Conservation (phyloP, 768 basidiomycete species). For the Boletus sp. region DNA sequence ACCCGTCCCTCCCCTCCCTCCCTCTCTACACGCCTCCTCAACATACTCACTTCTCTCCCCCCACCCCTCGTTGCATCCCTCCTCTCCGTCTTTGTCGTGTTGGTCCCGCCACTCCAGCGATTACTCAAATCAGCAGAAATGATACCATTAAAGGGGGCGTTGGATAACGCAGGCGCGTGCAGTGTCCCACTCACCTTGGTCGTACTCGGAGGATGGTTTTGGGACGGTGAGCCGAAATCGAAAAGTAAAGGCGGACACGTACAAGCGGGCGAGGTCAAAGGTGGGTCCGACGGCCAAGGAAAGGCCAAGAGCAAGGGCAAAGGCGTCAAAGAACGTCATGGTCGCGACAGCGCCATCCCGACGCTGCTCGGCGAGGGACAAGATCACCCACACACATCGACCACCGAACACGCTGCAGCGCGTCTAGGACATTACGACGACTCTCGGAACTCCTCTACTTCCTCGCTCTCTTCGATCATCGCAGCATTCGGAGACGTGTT, state of each 20-base stretch:
- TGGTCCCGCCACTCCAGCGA: conserved; percentile 72
- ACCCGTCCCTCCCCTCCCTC: background rate
- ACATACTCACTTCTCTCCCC: conserved; percentile 68
- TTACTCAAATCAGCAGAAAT: conserved; percentile 57
- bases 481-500: conserved; percentile 18
- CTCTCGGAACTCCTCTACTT: conserved; percentile 13
- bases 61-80: conserved; percentile 83
- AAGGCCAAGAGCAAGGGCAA: conserved; percentile 9
- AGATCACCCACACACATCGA: background rate
- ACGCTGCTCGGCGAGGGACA: background rate
- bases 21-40: background rate
- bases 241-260: background rate
- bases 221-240: conserved; percentile 33
- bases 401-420: background rate
- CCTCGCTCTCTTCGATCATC: conserved; percentile 22
- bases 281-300: background rate
- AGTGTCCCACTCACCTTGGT: conserved; percentile 87
- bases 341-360: background rate
- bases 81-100: conserved; percentile 72
- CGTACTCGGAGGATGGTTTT: conserved; percentile 93
- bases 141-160: conserved; percentile 64
- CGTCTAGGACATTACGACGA: background rate
- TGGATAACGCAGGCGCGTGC: conserved; percentile 68
- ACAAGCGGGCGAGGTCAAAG: background rate
- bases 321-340: background rate